Base-by-base conservation (phyloP, 73 alveolate genomes). In the Paramecium caudatum region DNA sequence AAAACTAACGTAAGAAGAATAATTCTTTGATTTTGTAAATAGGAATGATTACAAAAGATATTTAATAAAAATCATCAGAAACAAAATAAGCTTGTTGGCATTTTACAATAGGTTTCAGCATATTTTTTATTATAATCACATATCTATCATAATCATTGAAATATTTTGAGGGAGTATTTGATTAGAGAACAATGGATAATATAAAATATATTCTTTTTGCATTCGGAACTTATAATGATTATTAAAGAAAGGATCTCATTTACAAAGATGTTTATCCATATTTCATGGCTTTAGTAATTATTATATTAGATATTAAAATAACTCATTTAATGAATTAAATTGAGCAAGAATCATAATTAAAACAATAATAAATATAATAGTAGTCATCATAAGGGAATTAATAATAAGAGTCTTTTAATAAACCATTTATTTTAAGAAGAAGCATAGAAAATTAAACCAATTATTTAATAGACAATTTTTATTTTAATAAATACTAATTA, bases 381-480 rank as follows among this genome's bases (percentile, higher is more conserved):
- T n/a, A n/a, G n/a, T n/a, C n/a, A n/a, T n/a, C n/a, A n/a, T n/a
- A n/a, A n/a, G n/a, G n/a, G n/a, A n/a, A n/a, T n/a, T n/a, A n/a
- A n/a, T n/a, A n/a, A n/a, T n/a, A n/a, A n/a, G n/a, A n/a, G n/a
- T n/a, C n/a, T n/a, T n/a, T n/a, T n/a, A 41, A 41, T 41, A 41
- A 41, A 41, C 50, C 50, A 41, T 41, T 41, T 12, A 41, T 41
- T 8, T 8, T 41, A 41, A n/a, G n/a, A n/a, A n/a, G n/a, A n/a
- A 25, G 48, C 9, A 0, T 65, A 0, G 16, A 65, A 23, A 65
- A 65, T 65, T 65, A 36, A 0, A 34, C 50, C 0, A 32, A 45
- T 12, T 74, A 74, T 74, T 74, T 74, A 23, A 74, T 37, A 36
- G 65, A 74, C 32, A 74, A 74, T 74, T 74, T 41, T 47, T 74